Base-by-base conservation (phyloP, 768 basidiomycete genomes). In the Phanerochaete sordida region DNA sequence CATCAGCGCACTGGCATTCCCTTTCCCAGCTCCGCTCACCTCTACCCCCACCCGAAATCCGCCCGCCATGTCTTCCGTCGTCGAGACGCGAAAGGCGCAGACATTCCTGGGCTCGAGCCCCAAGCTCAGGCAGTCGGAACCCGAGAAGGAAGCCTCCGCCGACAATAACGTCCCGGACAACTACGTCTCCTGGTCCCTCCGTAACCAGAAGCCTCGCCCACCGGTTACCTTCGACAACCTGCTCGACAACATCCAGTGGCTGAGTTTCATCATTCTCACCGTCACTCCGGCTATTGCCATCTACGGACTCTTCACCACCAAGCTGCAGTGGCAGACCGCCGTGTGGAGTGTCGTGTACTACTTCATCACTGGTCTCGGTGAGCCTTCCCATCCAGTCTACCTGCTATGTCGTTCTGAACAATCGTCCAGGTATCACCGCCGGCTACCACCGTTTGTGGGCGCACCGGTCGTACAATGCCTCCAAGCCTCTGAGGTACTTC, bases 371-470 rank as follows among this genome's bases (percentile, higher is more conserved):
- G 96, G 95, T 37, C 81, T 96, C 16, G 93, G 91, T 86, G 70
- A 65, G 83, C 37, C 37, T 58, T 31, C 12, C 4, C 26, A 3
- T 37, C 3, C 39, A 9, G 9, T 24, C 23, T 21, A 33, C 30
- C 27, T n/a, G n/a, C n/a, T n/a, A 9, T 21, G 12, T 30, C 21
- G 43, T 30, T 5, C 13, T 6, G 8, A 77, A 60, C 70, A 65
- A 12, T 26, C 24, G 52, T 39, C 28, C 54, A 86, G 85, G 92
- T 26, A 93, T 95, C 61, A 94, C 92, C 0, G 92, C 91, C 11
- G 96, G 97, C 12, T 99, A 98, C 76, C 97, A 99, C 69, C 87
- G 97, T 59, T 82, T 98, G 0, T 99, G 95, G 95, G 92, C 97
- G 11, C 97, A 99, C 70, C 86, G 97, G 58, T 82, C 92, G 0